Conservation (phyloP, 345 rosid genomes). For the Barbarea vulgaris region DNA sequence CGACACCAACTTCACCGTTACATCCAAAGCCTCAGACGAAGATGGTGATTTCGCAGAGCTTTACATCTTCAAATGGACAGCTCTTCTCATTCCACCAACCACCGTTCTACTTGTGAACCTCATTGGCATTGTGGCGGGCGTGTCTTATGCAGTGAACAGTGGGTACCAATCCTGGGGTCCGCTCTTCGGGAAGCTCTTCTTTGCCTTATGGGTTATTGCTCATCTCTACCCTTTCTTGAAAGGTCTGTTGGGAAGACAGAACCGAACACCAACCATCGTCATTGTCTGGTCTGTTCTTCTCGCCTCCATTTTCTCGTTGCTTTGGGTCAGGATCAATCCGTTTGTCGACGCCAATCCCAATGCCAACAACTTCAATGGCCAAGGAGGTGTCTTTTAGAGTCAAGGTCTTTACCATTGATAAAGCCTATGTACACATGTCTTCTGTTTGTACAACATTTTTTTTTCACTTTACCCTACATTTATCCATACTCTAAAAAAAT, state of each 20-base stretch:
- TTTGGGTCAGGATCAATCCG: slow-evolving; percentile 97
- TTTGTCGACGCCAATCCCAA: slow-evolving; percentile 57
- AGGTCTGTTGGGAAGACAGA: slow-evolving; percentile 95
- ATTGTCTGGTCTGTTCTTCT: slow-evolving; percentile 98
- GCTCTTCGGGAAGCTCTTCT: slow-evolving; percentile 93
- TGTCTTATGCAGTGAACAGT: slow-evolving; percentile 90
- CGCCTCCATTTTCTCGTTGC: slow-evolving; percentile 97
- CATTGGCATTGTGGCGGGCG: slow-evolving; percentile 99
- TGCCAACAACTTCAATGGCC: slow-evolving; percentile 57
- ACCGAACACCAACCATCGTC: slow-evolving; percentile 96
- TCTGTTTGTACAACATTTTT: no score
- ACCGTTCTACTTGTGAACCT: slow-evolving; percentile 86
- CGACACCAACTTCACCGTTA: slow-evolving; percentile 96
- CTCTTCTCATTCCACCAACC: slow-evolving; percentile 97
- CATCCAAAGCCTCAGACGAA: slow-evolving; percentile 91
- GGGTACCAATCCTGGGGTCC: slow-evolving; percentile 99
- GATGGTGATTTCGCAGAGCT: slow-evolving; percentile 98
- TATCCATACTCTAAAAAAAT: no score
- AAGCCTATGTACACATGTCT: no score
- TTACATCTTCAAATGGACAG: slow-evolving; percentile 96
- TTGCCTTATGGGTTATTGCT: slow-evolving; percentile 95
- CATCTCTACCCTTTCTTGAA: slow-evolving; percentile 98
- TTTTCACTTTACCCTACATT: no score
- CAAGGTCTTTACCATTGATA: no score
- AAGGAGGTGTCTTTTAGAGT: slow-evolving; percentile 62